Base-by-base conservation (phyloP, 495 filamentous ascomycete species). In the Aspergillus campestris region DNA sequence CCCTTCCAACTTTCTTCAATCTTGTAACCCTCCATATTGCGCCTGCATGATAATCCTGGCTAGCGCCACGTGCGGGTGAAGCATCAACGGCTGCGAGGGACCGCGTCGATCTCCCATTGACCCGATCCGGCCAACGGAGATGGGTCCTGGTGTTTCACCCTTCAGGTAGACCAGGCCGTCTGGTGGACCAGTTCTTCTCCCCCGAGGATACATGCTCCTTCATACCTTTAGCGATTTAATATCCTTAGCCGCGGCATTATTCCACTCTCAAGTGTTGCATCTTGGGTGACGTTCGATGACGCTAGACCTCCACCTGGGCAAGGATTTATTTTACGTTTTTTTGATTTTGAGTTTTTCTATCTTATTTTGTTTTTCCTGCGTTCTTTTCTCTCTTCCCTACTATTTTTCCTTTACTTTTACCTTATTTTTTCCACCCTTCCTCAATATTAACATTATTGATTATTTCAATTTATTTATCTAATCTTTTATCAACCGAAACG, bases 31-130 rank as follows among this genome's bases (percentile, higher is more conserved):
- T 49, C 40, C 33, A 56, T 41, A 40, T 49, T 44, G 42, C 46
- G 56, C 49, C 57, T 68, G 66, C 62, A 69, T 69, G 61, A 62
- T 58, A 61, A 70, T 65, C 62, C 61, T 52, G 58, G 64, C 59
- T 65, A 70, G 63, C 63, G 64, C 66, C 66, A 70, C 66, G 61
- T 67, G 66, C 59, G 56, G 51, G 47, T 59, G 53, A 67, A 68
- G 61, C 57, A 61, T 62, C 61, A 66, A 68, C 65, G 62, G 61
- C 64, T 68, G 60, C 58, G 61, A 65, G 65, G 61, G 63, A 70
- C 61, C 58, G 55, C 45, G 65, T 63, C 63, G 67, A 70, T 70
- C 67, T 62, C 59, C 60, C 63, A 64, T 53, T 55, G 56, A 58
- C 53, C 61, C 56, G 62, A 65, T 66, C 49, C 45, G 46, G 46